Base-by-base conservation (phyloP, 768 basidiomycete genomes). In the Botryobasidium botryosum region DNA sequence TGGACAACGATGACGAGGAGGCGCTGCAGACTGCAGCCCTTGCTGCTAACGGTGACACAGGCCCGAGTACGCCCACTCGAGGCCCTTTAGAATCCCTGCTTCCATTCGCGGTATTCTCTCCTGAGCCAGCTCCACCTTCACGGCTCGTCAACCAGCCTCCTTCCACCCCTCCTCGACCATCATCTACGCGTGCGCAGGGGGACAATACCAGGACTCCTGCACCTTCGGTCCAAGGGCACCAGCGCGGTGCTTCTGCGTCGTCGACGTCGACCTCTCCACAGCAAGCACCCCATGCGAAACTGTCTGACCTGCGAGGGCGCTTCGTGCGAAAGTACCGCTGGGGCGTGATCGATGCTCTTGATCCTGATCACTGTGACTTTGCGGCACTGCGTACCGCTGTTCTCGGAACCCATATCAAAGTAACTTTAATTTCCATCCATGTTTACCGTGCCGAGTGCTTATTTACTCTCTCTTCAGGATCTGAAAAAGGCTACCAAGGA, bases 311-410 rank as follows among this genome's bases (percentile, higher is more conserved):
- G 56, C 72, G 70, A 61, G 81, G 84, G 40, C 68, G 79, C 44
- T 87, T 87, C 57, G 66, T 73, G 27, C 65, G 87, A 50, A 76
- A 72, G 56, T 91, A 80, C 59, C 65, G 85, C 53, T 92, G 88
- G 88, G 90, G 90, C 28, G 79, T 71, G 36, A 69, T 91, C 48
- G 82, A 88, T 59, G 85, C 90, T 45, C 71, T 90, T 40, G 69
- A 85, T 60, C 83, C 86, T 43, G 69, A 68, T 24, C 87, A 92
- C 51, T 88, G 83, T 53, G 90, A 94, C 61, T 90, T 87, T 58
- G 71, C 79, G 31, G 77, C 81, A 50, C 63, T 94, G 59, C 72
- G 84, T 51, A 86, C 84, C 12, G 78, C 81, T 42, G 72, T 91
- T 43, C 61, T 94, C 46, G 79, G 81, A 17, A 85, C 80, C 31